Conservation (phyloP, 352 stramenopile species). For the Phytopythium aichiense region DNA sequence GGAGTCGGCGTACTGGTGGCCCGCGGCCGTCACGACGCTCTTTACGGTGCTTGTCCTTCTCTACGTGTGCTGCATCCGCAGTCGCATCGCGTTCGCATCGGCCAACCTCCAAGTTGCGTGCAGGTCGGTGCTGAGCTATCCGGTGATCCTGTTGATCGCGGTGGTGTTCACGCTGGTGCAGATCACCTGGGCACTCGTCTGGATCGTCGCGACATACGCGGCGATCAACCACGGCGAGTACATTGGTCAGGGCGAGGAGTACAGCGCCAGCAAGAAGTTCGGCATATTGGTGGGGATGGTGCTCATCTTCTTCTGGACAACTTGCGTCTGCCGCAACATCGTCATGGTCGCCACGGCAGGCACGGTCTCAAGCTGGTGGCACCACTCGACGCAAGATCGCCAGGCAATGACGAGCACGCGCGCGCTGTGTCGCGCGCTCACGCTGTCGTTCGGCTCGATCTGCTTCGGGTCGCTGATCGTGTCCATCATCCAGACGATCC, state of each 20-base stretch:
- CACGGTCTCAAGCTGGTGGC: slow-evolving; percentile 83
- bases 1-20: slow-evolving; percentile 48
- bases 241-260: slow-evolving; percentile 25
- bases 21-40: slow-evolving; percentile 29
- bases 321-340: slow-evolving; percentile 69
- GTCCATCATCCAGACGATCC: slow-evolving; percentile 63
- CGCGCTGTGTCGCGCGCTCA: slow-evolving; percentile 55
- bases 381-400: slow-evolving; percentile 48
- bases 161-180: slow-evolving; percentile 71
- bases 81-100: slow-evolving; percentile 68
- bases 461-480: slow-evolving; percentile 87
- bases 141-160: slow-evolving; percentile 59
- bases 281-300: slow-evolving; percentile 53
- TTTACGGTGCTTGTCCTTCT: slow-evolving; percentile 41
- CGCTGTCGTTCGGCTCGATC: slow-evolving; percentile 74
- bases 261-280: slow-evolving; percentile 29
- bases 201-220: slow-evolving; percentile 61
- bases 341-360: slow-evolving; percentile 79
- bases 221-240: slow-evolving; percentile 56
- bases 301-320: slow-evolving; percentile 81
- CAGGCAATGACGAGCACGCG: slow-evolving; percentile 31
- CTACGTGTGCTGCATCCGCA: slow-evolving; percentile 55
- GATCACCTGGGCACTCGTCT: slow-evolving; percentile 73
- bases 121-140: slow-evolving; percentile 69
- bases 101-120: slow-evolving; percentile 80